phyloP scores from a whole-genome alignment of 2,329 filamentous ascomycete species.

The Apiospora pterosperma region DNA sequence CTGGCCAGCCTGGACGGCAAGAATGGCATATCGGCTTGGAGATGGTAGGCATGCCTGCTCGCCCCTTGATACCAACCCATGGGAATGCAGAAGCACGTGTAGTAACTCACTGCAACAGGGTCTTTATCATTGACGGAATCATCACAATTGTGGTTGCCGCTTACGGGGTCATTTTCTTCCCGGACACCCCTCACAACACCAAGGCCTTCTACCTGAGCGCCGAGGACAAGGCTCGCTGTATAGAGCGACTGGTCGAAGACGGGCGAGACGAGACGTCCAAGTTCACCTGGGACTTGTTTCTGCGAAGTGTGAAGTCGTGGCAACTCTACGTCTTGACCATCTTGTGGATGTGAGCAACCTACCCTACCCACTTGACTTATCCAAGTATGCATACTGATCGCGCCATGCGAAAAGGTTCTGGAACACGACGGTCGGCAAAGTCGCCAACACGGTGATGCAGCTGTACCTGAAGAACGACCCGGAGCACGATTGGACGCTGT shows the following conservation, averaged over 20 bases:
- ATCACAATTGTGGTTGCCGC: conserved; percentile 51
- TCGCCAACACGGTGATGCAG: conserved; percentile 25
- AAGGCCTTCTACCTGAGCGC: conserved; percentile 33
- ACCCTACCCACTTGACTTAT: background rate
- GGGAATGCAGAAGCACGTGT: background rate
- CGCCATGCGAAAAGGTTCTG: conserved; percentile 16
- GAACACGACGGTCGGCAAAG: conserved; percentile 25
- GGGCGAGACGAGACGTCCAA: conserved; percentile 18
- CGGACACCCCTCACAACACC: conserved; percentile 41
- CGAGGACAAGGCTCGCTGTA: conserved; percentile 36
- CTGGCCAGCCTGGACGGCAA: conserved; percentile 37
- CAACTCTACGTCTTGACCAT: conserved; percentile 24
- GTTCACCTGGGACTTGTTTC: conserved; percentile 21
- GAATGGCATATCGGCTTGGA: conserved; percentile 46
- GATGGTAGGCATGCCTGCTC: conserved; percentile 34
- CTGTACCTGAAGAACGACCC: conserved; percentile 24
- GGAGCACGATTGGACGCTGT: conserved; percentile 22
- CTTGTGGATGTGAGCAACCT: conserved; percentile 20
- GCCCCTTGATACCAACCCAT: background rate
- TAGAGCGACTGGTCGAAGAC: conserved; percentile 27
- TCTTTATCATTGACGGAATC: conserved; percentile 43
- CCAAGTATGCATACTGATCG: background rate
- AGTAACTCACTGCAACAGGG: background rate
- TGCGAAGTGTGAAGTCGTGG: conserved; percentile 18
- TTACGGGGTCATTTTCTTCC: conserved; percentile 47